Percentiles rank a stretch among this genome's conserved stretches.
phyloP scores from a whole-genome alignment of 148 eudicot species.

The Diospyros kaki region DNA sequence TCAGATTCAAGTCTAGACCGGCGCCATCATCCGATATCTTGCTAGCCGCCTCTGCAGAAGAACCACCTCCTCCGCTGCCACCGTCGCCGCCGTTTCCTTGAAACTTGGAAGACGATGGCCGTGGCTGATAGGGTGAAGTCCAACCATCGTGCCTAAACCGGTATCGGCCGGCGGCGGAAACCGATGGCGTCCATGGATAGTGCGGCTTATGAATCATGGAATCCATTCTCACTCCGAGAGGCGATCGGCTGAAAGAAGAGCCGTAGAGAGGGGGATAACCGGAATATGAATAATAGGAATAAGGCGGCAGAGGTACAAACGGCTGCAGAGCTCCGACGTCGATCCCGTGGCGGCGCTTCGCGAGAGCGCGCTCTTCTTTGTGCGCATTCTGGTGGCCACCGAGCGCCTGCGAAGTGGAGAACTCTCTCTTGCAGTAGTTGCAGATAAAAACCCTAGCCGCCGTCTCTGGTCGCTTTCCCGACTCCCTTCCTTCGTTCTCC shows the following conservation, averaged over 20 bases:
- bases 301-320: neutral
- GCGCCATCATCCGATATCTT: too few species aligned
- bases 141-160: too few species aligned
- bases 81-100: too few species aligned
- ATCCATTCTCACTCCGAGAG: conserved; percentile 9
- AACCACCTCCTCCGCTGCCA: too few species aligned
- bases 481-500: too few species aligned
- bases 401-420: conserved; percentile 20
- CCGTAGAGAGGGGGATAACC: neutral
- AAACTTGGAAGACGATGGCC: too few species aligned
- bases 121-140: too few species aligned
- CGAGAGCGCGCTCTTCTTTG: conserved; percentile 19
- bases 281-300: conserved; percentile 1
- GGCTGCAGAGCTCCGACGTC: neutral
- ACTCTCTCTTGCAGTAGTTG: conserved; percentile 18
- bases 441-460: conserved; percentile 8
- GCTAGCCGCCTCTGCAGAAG: too few species aligned
- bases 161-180: too few species aligned
- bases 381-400: conserved; percentile 24
- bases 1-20: too few species aligned
- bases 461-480: neutral
- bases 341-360: conserved; percentile 7
- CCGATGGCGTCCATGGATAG: too few species aligned
- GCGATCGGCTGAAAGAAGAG: conserved; percentile 6
- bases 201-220: conserved; percentile 11